Base-by-base conservation (phyloP, 2,329 filamentous ascomycete species). In the Fusarium sp. region DNA sequence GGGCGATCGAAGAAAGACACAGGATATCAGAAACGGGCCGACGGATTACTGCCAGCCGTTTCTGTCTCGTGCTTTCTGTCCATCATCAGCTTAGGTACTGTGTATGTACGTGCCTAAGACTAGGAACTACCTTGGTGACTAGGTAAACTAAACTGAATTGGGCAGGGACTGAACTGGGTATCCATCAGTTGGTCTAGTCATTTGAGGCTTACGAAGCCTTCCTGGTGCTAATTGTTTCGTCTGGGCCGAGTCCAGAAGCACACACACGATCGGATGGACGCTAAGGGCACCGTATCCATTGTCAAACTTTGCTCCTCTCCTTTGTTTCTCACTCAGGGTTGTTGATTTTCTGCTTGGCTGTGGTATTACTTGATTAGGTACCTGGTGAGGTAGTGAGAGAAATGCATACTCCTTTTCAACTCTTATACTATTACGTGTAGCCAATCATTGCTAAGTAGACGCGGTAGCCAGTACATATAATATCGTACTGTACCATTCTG, bases 61-160 rank as follows among this genome's bases (percentile, higher is more conserved):
- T 60, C 36, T 60, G 41, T 65, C 53, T 60, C 41, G 53, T 30
- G 40, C 9, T 65, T 65, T 65, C 31, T 65, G 61, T 65, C 53
- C n/a, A 15, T 20, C 31, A 10, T 42, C 49, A 62, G 33, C 36
- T 42, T 23, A 23, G 23, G 23, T 23, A 23, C 23, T 23, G 23
- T 23, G 5, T 23, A 4, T 23, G 23, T 23, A 23, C 23, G 23
- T 23, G 23, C 23, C 23, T 6, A 23, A 23, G 23, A 23, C 23
- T 20, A 20, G 20, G 20, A n/a, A n/a, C n/a, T n/a, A n/a, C n/a
- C n/a, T n/a, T n/a, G n/a, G n/a, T 20, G 20, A 20, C 20, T 23
- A 4, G 23, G 23, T 23, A 6, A 37, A 16, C 37, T 56, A 11
- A 13, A 10, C 28, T 45, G n/a, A 62, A 61, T 38, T 40, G 13